phyloP scores from a whole-genome alignment of 441 rosid species.

The Jatropha multifida region DNA sequence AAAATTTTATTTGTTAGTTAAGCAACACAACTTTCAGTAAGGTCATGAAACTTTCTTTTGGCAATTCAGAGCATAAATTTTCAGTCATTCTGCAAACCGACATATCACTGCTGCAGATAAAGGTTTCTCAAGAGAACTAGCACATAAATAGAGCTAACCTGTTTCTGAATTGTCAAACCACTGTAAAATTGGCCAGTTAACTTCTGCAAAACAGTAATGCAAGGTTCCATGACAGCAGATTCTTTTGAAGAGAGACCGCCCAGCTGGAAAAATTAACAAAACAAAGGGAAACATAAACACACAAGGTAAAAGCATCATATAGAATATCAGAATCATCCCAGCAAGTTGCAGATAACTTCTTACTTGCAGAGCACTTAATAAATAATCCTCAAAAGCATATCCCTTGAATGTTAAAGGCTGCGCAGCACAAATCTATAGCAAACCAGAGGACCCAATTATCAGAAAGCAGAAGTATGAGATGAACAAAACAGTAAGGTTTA shows the following conservation, averaged over 20 bases:
- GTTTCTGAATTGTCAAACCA: slow-evolving; percentile 54
- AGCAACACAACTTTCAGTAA: neutral
- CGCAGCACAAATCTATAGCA: slow-evolving; percentile 43
- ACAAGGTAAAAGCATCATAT: neutral
- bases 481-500: neutral
- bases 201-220: slow-evolving; percentile 65
- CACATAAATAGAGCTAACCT: slow-evolving; percentile 46
- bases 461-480: slow-evolving; percentile 11
- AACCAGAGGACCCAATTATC: neutral
- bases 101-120: neutral
- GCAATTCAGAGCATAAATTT: neutral
- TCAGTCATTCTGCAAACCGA: slow-evolving; percentile 2
- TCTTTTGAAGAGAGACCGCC: slow-evolving; percentile 50
- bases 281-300: slow-evolving; percentile 15
- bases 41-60: neutral
- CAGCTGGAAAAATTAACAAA: slow-evolving; percentile 53
- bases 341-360: slow-evolving; percentile 31
- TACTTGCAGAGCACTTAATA: slow-evolving; percentile 72
- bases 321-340: slow-evolving; percentile 13
- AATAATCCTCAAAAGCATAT: slow-evolving; percentile 47
- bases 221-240: slow-evolving; percentile 60
- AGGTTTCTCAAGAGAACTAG: neutral
- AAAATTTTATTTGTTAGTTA: neutral
- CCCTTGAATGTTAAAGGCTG: slow-evolving; percentile 40
- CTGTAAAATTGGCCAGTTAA: slow-evolving; percentile 53